A percentile compares a stretch with the other conserved stretches of the same genome.
These are phyloP conservation scores for Strombidium stylifer DNA, from an alignment of 73 alveolate species.

Conservation along the genomic window DNA sequence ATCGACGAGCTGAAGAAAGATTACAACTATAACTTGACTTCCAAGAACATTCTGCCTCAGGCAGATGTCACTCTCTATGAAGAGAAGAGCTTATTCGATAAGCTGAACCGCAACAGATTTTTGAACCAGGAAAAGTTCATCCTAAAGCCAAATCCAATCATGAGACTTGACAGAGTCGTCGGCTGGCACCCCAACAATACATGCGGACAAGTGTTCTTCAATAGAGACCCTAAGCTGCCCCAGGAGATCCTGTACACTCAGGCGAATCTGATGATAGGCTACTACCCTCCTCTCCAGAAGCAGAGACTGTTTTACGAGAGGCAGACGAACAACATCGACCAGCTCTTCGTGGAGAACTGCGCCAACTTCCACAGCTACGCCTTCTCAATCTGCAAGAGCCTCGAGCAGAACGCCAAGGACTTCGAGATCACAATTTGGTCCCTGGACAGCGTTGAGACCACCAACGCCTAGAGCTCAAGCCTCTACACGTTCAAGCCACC, in stretches of 20 bases:
- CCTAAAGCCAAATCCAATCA: conserved; percentile 61
- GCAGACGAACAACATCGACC: conserved; percentile 12
- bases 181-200: conserved; percentile 51
- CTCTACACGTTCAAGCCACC: conserved; percentile 54
- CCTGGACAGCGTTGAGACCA: conserved; percentile 6
- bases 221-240: conserved; percentile 17
- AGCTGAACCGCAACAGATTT: neutral
- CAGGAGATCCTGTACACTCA: conserved; percentile 34
- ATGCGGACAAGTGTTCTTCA: conserved; percentile 19
- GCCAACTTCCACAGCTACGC: too few relatives aligned
- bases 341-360: conserved; percentile 1
- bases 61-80: conserved; percentile 18
- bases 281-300: conserved; percentile 3
- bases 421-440: conserved; percentile 53
- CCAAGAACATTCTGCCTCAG: conserved; percentile 1
- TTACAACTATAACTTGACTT: neutral
- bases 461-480: too few relatives aligned
- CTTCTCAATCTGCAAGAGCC: conserved; percentile 8
- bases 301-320: conserved; percentile 41
- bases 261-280: conserved; percentile 50
- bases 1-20: conserved; percentile 11
- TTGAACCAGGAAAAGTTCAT: conserved; percentile 19
- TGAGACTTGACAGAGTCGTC: conserved; percentile 44
- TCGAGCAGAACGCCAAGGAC: conserved; percentile 12
- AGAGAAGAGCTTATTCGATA: neutral